Base-by-base conservation (phyloP, 352 stramenopile species). In the Phytophthora agathidicida region DNA sequence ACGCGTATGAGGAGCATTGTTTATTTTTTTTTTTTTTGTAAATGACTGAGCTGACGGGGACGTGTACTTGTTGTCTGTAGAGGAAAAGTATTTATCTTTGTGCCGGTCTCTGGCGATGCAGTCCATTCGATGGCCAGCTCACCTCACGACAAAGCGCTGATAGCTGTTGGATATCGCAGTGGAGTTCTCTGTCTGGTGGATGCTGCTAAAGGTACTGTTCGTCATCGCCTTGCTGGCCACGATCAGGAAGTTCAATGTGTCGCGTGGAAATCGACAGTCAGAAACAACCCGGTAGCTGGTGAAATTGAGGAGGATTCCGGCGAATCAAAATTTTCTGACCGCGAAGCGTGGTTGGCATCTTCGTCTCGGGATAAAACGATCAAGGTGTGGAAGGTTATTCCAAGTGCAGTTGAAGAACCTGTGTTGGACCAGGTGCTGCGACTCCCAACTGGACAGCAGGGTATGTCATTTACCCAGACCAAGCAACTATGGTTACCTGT, bases 401-500 rank as follows among this genome's bases (percentile, higher is more conserved):
- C 26, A 19, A 63, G 42, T 33, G 16, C 22, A 14, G 20, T 16
- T 5, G 28, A 65, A 16, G 43, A 72, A 16, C 59, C 67, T 2
- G 32, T 26, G 1, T 28, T 83, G 26, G 47, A 77, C 5, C 68
- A 77, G 13, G 46, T 73, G 20, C 49, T 83, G 10, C 59, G 69
- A 17, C 60, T 91, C 10, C 83, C 81, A n/a, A 86, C 78, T n/a
- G 55, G 67, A 13, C 88, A 91, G 41, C 77, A 89, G 28, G 64
- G 68, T 1, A 71, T 85, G 31, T 87, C 79, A 6, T 79, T 77
- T 48, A 83, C 70, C n/a, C 81, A 91, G 32, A 65, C 78, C 6
- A 87, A 86, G 27, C 80, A 86, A 1, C 63, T 93, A 10, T 93
- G 84, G 84, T 46, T 93, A 9, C 81, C 81, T 6, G 60, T 90